Percentiles rank a stretch among this genome's conserved stretches.
Evolutionary conservation across 768 basidiomycete genomes (phyloP).

Genomic region (Saitozyma sp.): DNA sequence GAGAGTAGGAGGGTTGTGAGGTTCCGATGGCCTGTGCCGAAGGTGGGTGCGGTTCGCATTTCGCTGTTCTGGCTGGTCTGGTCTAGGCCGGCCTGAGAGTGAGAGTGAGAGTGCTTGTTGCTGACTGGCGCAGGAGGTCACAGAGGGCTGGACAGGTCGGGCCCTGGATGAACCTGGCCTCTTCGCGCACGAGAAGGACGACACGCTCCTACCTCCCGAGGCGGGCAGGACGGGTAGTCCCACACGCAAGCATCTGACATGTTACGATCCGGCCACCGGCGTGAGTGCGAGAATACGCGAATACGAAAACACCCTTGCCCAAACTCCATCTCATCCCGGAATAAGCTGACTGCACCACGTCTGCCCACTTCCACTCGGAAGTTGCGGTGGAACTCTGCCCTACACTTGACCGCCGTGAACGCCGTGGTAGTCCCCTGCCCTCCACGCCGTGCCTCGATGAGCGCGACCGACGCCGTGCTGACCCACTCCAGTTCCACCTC

Average conservation of each 20-base stretch:
- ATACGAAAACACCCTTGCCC: too few relatives aligned
- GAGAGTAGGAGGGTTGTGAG: constrained; percentile 66
- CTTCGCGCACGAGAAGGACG: constrained; percentile 30
- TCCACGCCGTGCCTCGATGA: background rate
- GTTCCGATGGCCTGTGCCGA: constrained; percentile 64
- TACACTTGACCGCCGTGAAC: background rate
- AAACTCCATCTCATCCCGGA: too few relatives aligned
- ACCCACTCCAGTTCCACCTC: constrained; percentile 61
- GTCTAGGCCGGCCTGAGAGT: background rate
- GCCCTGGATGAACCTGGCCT: constrained; percentile 42
- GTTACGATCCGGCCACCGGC: constrained; percentile 86
- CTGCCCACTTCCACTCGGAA: background rate
- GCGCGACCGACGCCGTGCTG: background rate
- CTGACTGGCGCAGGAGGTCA: constrained; percentile 27
- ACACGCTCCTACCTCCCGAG: constrained; percentile 23
- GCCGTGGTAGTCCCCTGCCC: too few relatives aligned
- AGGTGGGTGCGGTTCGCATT: constrained; percentile 55
- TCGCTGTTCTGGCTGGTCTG: too few relatives aligned
- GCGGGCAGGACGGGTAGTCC: constrained; percentile 11
- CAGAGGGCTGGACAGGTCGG: constrained; percentile 24
- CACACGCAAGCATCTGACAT: constrained; percentile 69
- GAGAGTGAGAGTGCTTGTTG: background rate
- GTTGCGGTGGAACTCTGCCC: background rate
- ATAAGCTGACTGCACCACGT: too few relatives aligned
- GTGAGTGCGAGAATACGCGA: constrained; percentile 25